Conservation (phyloP, 2,329 filamentous ascomycete species). For the Ascochyta pisi region DNA sequence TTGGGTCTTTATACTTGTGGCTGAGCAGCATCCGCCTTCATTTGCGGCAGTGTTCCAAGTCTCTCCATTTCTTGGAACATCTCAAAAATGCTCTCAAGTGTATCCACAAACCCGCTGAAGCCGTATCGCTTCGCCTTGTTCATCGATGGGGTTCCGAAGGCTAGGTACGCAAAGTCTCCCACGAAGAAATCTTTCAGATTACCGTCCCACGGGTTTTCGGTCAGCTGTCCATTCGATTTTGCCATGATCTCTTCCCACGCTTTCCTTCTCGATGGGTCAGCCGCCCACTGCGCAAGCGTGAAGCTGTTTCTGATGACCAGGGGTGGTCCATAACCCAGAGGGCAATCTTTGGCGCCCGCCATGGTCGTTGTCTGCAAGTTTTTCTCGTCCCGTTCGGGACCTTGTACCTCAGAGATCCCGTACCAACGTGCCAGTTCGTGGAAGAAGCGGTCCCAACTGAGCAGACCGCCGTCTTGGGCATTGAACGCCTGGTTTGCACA, state of each 20-base stretch:
- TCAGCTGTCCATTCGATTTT: conserved; percentile 11
- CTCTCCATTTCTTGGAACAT: conserved; percentile 22
- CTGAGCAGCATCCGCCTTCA: conserved; percentile 16
- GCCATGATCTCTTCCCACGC: conserved; percentile 18
- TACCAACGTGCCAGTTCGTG: conserved; percentile 22
- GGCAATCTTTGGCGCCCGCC: conserved; percentile 9
- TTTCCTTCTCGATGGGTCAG: background rate
- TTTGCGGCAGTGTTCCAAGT: conserved; percentile 15
- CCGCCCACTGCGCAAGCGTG: conserved; percentile 6
- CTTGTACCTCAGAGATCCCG: background rate
- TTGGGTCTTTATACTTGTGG: conserved; percentile 2
- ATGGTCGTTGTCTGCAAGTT: background rate
- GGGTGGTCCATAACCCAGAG: conserved; percentile 17
- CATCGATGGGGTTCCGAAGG: conserved; percentile 9
- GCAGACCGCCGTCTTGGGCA: conserved; percentile 7
- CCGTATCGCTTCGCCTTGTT: conserved; percentile 17
- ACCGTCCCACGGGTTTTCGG: conserved; percentile 9
- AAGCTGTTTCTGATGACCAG: background rate
- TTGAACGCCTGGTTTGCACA: conserved; percentile 18
- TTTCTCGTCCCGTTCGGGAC: background rate
- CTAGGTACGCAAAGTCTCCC: conserved; percentile 13
- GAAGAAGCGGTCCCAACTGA: conserved; percentile 18
- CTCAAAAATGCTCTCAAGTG: conserved; percentile 21
- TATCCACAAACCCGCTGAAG: conserved; percentile 21
- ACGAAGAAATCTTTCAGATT: conserved; percentile 7